A percentile compares a stretch with the other conserved stretches of the same genome.
These are phyloP conservation scores for Microdochium bolleyi DNA, from an alignment of 2,329 filamentous ascomycete species.

Conservation along the genomic window DNA sequence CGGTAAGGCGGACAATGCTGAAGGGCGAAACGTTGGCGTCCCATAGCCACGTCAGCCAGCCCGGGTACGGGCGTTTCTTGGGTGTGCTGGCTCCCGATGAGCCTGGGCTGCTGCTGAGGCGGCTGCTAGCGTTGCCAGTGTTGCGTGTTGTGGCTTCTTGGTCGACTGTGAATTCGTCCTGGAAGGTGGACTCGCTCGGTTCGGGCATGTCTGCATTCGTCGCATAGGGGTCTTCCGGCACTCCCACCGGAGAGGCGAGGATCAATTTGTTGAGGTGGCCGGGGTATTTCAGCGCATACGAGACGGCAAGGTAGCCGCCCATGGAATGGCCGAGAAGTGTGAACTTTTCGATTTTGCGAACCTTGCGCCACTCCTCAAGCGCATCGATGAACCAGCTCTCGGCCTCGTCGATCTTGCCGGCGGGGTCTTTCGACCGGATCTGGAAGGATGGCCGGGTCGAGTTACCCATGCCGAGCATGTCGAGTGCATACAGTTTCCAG, in stretches of 20 bases:
- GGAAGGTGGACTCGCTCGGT: slow-evolving; percentile 62
- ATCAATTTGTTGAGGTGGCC: slow-evolving; percentile 94
- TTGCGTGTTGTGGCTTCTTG: slow-evolving; percentile 37
- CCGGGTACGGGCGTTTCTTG: slow-evolving; percentile 54
- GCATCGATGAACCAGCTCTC: slow-evolving; percentile 96
- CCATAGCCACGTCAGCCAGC: slow-evolving; percentile 91
- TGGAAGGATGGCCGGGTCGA: slow-evolving; percentile 78
- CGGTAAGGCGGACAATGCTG: slow-evolving; percentile 77
- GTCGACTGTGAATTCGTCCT: slow-evolving; percentile 73
- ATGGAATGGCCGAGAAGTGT: slow-evolving; percentile 90
- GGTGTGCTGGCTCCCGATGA: slow-evolving; percentile 18
- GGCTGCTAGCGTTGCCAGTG: slow-evolving; percentile 30
- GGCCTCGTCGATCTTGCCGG: slow-evolving; percentile 77
- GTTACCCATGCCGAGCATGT: slow-evolving; percentile 91
- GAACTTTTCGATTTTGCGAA: slow-evolving; percentile 84
- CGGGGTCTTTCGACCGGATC: slow-evolving; percentile 72
- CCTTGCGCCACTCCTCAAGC: slow-evolving; percentile 88
- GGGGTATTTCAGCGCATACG: slow-evolving; percentile 94
- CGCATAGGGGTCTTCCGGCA: slow-evolving; percentile 90
- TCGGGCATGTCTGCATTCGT: slow-evolving; percentile 75
- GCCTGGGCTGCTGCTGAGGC: slow-evolving; percentile 12
- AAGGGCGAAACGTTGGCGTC: slow-evolving; percentile 96
- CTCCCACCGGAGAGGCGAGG: slow-evolving; percentile 85
- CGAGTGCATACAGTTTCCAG: slow-evolving; percentile 89
- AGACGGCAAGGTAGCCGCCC: slow-evolving; percentile 89